These are phyloP conservation scores for Leccinum disarticulatum DNA, from an alignment of 768 basidiomycete genomes.

Conservation along the genomic window DNA sequence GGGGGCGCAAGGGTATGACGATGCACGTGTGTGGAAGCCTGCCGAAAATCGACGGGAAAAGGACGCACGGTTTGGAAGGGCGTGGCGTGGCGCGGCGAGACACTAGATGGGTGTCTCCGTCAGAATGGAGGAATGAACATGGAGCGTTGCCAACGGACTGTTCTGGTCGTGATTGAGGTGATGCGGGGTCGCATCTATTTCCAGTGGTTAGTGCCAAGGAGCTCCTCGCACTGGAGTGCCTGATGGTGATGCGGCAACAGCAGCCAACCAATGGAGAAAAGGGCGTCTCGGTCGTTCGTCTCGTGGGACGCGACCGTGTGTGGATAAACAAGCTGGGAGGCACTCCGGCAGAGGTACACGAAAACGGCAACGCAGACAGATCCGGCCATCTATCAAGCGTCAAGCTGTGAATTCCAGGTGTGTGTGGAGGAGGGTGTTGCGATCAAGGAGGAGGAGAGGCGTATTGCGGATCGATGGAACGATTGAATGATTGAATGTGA, in stretches of 20 bases:
- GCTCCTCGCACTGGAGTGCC: conserved; percentile 1
- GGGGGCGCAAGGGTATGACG: neutral
- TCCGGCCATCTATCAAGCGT: conserved; percentile 9
- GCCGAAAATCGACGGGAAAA: neutral
- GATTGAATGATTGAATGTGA: neutral
- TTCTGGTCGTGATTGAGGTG: neutral
- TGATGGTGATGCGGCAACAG: neutral
- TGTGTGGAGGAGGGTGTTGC: neutral
- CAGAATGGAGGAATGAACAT: conserved; percentile 2
- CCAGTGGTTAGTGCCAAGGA: neutral
- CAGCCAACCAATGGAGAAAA: neutral
- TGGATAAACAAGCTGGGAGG: neutral
- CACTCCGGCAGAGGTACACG: conserved; percentile 3
- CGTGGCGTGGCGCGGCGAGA: neutral
- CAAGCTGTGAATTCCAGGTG: conserved; percentile 9
- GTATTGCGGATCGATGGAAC: conserved; percentile 15
- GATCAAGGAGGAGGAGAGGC: conserved; percentile 13
- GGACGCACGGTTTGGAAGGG: neutral
- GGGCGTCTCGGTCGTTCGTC: neutral
- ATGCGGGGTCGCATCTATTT: neutral
- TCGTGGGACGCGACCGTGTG: neutral
- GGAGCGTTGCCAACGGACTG: neutral
- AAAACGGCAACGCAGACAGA: conserved; percentile 8
- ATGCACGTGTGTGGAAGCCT: conserved; percentile 7
- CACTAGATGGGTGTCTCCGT: neutral